A percentile compares a stretch with the other conserved stretches of the same genome.
Conservation (phyloP, 1,284 basidiomycete genomes). For the Ganoderma lingzhi region DNA sequence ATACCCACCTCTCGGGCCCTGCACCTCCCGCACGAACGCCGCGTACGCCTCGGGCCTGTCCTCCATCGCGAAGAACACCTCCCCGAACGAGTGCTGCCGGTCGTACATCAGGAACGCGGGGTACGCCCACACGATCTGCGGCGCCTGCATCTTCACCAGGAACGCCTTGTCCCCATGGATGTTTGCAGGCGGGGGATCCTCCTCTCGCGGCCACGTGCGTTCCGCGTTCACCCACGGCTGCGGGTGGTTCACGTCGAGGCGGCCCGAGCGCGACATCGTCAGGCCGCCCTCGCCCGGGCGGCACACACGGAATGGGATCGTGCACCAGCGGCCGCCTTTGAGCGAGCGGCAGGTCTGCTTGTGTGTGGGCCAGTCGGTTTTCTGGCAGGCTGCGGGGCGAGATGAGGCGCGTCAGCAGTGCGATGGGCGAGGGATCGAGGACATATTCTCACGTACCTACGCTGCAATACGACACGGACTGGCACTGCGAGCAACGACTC, state of each 20-base stretch:
- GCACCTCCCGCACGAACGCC: conserved; percentile 31
- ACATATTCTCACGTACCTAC: conserved; percentile 33
- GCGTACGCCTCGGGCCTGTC: conserved; percentile 26
- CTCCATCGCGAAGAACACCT: conserved; percentile 39
- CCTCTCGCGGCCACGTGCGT: not conserved
- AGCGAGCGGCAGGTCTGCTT: conserved; percentile 49
- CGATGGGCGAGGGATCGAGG: not conserved
- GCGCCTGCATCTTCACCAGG: conserved; percentile 51
- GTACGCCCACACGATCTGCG: conserved; percentile 30
- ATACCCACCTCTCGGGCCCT: conserved; percentile 30
- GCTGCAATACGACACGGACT: conserved; percentile 48
- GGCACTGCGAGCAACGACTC: conserved; percentile 47
- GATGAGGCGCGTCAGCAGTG: no score
- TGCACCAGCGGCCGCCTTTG: conserved; percentile 49
- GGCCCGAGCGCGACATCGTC: conserved; percentile 21
- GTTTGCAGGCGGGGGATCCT: conserved; percentile 38
- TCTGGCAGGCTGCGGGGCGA: conserved; percentile 46
- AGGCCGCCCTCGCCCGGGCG: conserved; percentile 27
- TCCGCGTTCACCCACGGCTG: not conserved
- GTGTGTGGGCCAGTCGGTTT: conserved; percentile 49
- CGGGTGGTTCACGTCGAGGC: conserved; percentile 10
- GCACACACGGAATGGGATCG: conserved; percentile 37
- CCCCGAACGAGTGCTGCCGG: conserved; percentile 44
- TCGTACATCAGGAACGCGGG: conserved; percentile 47
- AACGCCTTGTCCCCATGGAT: conserved; percentile 47